phyloP scores from a whole-genome alignment of 129 eudicot species.

The Erigeron canadensis region DNA sequence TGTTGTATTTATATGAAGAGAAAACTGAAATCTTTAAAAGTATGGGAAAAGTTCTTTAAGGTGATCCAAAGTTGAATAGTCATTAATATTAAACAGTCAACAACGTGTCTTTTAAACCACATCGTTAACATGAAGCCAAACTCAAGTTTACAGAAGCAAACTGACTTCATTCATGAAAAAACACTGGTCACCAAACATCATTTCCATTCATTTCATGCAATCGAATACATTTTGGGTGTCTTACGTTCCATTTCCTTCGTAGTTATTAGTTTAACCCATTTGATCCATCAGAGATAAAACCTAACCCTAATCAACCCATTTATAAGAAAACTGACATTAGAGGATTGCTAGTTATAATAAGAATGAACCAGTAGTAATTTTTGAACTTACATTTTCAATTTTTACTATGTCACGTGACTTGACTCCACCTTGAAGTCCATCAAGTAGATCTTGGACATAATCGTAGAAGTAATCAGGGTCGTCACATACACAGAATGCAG shows the following conservation, averaged over 20 bases:
- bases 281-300: neutral
- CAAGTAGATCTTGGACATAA: constrained; percentile 75
- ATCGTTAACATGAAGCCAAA: neutral
- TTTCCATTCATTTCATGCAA: neutral
- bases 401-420: constrained; percentile 70
- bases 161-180: neutral
- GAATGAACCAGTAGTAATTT: neutral
- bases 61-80: neutral
- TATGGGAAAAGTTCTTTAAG: neutral
- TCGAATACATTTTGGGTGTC: neutral
- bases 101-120: neutral
- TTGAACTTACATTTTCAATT: constrained; percentile 60
- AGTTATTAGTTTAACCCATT: neutral
- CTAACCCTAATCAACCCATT: neutral
- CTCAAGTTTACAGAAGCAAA: neutral
- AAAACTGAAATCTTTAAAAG: neutral
- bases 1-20: neutral
- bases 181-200: neutral
- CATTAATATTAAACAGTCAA: neutral
- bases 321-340: neutral
- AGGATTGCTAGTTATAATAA: neutral
- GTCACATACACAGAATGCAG: constrained; percentile 83
- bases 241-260: neutral
- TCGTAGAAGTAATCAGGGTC: constrained; percentile 88
- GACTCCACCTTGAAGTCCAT: constrained; percentile 80